These are phyloP conservation scores for Kandelia obovata DNA, from an alignment of 345 rosid species.

Conservation along the genomic window DNA sequence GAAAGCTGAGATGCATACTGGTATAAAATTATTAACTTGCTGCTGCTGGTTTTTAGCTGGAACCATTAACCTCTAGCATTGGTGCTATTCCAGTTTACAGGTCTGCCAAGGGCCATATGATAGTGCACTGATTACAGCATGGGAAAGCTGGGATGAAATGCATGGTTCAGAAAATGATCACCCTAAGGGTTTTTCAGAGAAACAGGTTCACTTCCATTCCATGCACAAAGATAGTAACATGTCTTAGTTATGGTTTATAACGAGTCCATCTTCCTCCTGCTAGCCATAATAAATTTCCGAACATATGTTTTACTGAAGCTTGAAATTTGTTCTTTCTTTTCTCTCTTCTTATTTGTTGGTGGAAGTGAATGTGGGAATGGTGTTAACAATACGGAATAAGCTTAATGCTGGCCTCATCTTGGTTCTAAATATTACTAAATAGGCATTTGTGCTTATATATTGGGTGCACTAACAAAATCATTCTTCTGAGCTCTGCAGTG, in stretches of 20 bases:
- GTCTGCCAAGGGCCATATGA: constrained; percentile 90
- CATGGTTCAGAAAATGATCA: constrained; percentile 88
- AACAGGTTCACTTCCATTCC: constrained; percentile 42
- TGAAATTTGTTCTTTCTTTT: not conserved
- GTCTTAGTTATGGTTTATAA: not conserved
- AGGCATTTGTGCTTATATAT: not conserved
- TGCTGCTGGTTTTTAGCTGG: not conserved
- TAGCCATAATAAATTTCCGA: not conserved
- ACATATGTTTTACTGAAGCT: too few relatives aligned
- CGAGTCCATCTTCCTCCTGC: not conserved
- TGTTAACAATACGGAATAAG: not conserved
- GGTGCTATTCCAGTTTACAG: constrained; percentile 47
- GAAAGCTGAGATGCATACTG: constrained; percentile 4
- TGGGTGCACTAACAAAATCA: constrained; percentile 14
- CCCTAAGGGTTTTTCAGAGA: constrained; percentile 72
- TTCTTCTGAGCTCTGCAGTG: constrained; percentile 44
- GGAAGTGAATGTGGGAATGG: not conserved
- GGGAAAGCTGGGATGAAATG: constrained; percentile 94
- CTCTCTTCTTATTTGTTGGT: not conserved
- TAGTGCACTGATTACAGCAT: constrained; percentile 58
- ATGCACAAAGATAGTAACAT: not conserved
- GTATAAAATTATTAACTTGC: not conserved
- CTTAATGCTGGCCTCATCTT: not conserved
- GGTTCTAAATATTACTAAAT: constrained; percentile 1
- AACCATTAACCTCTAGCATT: constrained; percentile 4